Base-by-base conservation (phyloP, 2,329 filamentous ascomycete species). In the Diaporthe ilicicola region DNA sequence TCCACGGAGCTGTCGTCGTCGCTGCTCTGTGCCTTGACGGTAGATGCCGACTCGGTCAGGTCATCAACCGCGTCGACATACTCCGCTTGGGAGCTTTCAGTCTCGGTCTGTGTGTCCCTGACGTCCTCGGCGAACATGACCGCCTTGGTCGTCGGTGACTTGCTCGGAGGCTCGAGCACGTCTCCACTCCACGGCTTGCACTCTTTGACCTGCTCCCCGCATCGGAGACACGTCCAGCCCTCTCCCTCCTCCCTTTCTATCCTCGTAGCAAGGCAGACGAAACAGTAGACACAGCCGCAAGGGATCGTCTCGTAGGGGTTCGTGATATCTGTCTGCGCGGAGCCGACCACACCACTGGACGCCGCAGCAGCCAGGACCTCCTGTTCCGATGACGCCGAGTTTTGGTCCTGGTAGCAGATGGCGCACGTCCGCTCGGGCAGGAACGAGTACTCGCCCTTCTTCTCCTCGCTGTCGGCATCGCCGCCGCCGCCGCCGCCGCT, bases 321-420 rank as follows among this genome's bases (percentile, higher is more conserved):
- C 5, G 95, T 98, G 73, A 98, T 92, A 77, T 98, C 96, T 0
- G 95, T 98, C 74, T 94, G 92, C 8, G 94, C 93, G 22, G 93
- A 97, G 22, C 95, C 95, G 51, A 97, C 87, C 13, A 97, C 92
- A 17, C 95, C 94, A 72, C 91, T 91, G 5, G 91, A 90, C 13
- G 90, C 87, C 2, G 91, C 88, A 0, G 92, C 90, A 13, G 74
- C 76, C 75, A 97, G 84, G 4, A 95, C 84, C 75, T 97, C 94
- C 55, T 88, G 91, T 82, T 97, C 94, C 2, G 90, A 90, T 1
- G 89, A 88, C 0, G 91, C 87, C 12, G 93, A 88, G 79, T 97
- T 98, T 80, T 97, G 94, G 76, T 97, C 95, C 77, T 95, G 91
- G 80, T 98, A 98, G 83, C 96, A 99, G 74, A 99, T 98, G 62